phyloP scores from a whole-genome alignment of 2,329 filamentous ascomycete species.

The Aureobasidium sp. region DNA sequence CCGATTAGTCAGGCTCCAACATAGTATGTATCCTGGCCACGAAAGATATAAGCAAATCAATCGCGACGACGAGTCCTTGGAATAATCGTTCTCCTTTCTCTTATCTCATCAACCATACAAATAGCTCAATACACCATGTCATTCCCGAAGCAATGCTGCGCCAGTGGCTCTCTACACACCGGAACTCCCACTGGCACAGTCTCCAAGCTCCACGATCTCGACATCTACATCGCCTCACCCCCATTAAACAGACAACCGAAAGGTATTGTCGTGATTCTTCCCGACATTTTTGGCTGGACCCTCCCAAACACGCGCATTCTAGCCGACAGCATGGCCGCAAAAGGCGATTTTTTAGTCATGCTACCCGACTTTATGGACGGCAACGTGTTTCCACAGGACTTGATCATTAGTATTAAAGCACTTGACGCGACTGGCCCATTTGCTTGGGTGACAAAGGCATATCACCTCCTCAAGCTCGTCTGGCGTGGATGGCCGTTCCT shows the following conservation, averaged over 20 bases:
- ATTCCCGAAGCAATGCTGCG: constrained; percentile 28
- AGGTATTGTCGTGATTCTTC: constrained; percentile 33
- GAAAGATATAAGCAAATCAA: not conserved
- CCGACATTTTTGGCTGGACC: constrained; percentile 33
- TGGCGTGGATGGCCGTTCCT: constrained; percentile 26
- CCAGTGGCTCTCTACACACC: constrained; percentile 31
- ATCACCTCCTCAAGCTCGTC: constrained; percentile 23
- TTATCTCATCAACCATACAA: not conserved
- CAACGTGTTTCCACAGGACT: constrained; percentile 21
- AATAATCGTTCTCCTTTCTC: not conserved
- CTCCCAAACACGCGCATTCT: constrained; percentile 33
- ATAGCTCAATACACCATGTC: constrained; percentile 11
- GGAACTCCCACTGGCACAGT: constrained; percentile 30
- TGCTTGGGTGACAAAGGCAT: constrained; percentile 27
- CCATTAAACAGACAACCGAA: constrained; percentile 25
- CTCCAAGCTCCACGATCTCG: constrained; percentile 30
- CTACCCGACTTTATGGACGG: constrained; percentile 34
- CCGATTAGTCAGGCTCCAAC: not conserved
- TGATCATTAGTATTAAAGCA: constrained; percentile 27
- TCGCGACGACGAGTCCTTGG: not conserved
- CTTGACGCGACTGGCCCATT: constrained; percentile 25
- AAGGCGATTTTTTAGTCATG: constrained; percentile 26
- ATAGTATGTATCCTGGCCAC: not conserved
- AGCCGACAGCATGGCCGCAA: constrained; percentile 31
- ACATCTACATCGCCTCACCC: constrained; percentile 32